Conservation (phyloP, 2,329 filamentous ascomycete genomes). For the Exophiala viscosa region DNA sequence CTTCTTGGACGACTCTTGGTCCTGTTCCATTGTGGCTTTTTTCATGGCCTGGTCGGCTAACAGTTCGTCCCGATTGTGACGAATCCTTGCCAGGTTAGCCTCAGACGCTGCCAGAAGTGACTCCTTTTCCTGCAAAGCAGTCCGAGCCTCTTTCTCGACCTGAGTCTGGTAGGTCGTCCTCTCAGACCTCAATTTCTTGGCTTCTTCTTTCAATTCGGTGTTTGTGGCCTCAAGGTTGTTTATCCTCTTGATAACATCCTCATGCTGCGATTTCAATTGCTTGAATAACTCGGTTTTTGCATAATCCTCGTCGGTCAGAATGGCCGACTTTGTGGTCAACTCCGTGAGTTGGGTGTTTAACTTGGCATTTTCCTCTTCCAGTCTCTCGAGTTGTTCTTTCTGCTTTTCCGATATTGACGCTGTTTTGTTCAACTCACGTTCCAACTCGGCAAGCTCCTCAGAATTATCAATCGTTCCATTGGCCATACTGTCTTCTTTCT, state of each 20-base stretch:
- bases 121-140: constrained; percentile 71
- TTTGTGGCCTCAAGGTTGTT: constrained; percentile 91
- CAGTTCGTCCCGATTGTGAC: constrained; percentile 79
- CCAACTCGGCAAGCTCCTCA: constrained; percentile 62
- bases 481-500: constrained; percentile 50
- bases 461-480: constrained; percentile 54
- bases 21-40: constrained; percentile 74
- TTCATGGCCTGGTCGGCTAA: constrained; percentile 75
- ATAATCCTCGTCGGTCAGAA: constrained; percentile 86
- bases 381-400: constrained; percentile 78
- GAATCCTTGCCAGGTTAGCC: constrained; percentile 78
- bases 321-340: constrained; percentile 58
- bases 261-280: constrained; percentile 80
- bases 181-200: constrained; percentile 79
- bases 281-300: constrained; percentile 92
- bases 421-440: constrained; percentile 73
- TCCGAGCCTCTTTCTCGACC: constrained; percentile 75
- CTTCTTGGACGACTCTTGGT: constrained; percentile 65
- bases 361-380: constrained; percentile 71
- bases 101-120: constrained; percentile 76
- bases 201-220: constrained; percentile 76
- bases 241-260: constrained; percentile 85
- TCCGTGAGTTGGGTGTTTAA: constrained; percentile 75
- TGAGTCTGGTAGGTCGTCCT: constrained; percentile 75
- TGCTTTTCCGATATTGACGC: constrained; percentile 73